Percentiles rank a stretch among this genome's conserved stretches.
Conservation (phyloP, 139 green algal species). For the Pleodorina starrii region DNA sequence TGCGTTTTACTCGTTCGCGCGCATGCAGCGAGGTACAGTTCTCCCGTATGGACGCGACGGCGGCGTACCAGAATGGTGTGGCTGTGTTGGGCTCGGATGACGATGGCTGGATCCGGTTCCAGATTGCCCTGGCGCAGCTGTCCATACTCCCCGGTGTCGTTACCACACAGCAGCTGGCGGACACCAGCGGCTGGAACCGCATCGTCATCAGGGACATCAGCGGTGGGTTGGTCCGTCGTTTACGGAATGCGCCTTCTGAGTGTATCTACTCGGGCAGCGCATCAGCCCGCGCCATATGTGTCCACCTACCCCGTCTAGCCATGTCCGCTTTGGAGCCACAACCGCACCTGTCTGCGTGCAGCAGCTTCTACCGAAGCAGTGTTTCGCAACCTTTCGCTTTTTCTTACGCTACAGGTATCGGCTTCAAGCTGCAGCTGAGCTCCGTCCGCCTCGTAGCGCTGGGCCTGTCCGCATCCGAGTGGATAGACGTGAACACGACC, state of each 20-base stretch:
- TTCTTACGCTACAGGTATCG: conserved; percentile 30
- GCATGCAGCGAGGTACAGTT: conserved; percentile 43
- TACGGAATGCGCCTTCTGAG: too few relatives aligned
- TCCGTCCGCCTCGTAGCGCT: conserved; percentile 31
- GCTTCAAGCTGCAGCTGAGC: conserved; percentile 54
- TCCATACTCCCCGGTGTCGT: background rate
- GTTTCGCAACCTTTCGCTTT: too few relatives aligned
- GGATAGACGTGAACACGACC: background rate
- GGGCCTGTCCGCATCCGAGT: conserved; percentile 1
- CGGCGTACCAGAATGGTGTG: background rate
- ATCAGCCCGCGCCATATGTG: too few relatives aligned
- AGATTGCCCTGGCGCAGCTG: conserved; percentile 11
- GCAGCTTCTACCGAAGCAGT: too few relatives aligned
- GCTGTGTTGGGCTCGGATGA: conserved; percentile 52
- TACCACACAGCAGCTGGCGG: background rate
- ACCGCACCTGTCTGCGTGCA: too few relatives aligned
- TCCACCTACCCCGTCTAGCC: too few relatives aligned
- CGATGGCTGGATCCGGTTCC: conserved; percentile 63
- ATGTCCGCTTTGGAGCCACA: too few relatives aligned
- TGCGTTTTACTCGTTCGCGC: too few relatives aligned
- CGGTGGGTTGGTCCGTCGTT: too few relatives aligned
- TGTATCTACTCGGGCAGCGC: too few relatives aligned
- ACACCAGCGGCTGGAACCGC: conserved; percentile 51
- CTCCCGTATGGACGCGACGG: background rate
- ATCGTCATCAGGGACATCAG: conserved; percentile 63